phyloP scores from a whole-genome alignment of 257 asterid species.

The Solanum bulbocastanum region DNA sequence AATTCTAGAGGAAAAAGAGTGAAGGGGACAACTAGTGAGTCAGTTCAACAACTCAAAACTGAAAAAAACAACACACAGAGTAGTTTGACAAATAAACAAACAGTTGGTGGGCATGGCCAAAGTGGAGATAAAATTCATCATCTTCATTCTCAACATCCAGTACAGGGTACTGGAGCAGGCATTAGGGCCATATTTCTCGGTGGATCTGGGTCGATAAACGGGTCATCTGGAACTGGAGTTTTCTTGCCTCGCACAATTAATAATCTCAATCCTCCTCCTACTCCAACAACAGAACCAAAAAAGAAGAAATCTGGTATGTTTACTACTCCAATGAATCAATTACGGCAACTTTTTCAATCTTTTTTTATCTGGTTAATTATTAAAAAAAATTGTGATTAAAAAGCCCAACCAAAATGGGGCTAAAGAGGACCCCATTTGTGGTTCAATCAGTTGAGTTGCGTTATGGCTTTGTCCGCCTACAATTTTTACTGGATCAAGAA shows the following conservation, averaged over 20 bases:
- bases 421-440: background rate
- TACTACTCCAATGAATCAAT: background rate
- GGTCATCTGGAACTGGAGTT: conserved; percentile 71
- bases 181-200: conserved; percentile 73
- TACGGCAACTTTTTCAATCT: background rate
- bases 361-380: background rate
- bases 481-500: background rate
- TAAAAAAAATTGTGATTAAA: background rate
- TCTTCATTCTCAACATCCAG: background rate
- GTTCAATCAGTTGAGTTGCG: background rate
- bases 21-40: background rate
- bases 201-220: conserved; percentile 34
- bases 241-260: conserved; percentile 45
- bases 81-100: background rate
- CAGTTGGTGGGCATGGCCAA: conserved; percentile 3
- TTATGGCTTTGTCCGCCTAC: background rate
- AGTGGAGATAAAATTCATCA: background rate
- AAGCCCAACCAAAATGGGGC: background rate
- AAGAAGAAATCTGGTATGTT: conserved; percentile 47
- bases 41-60: background rate
- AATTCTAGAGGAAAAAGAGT: conserved; percentile 6
- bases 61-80: background rate
- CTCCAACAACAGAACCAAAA: conserved; percentile 15
- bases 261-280: background rate
- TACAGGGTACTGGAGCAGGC: conserved; percentile 47